Evolutionary conservation across 1,139 yeast genomes (phyloP).

Genomic region (Zygotorulaspora mrakii): DNA sequence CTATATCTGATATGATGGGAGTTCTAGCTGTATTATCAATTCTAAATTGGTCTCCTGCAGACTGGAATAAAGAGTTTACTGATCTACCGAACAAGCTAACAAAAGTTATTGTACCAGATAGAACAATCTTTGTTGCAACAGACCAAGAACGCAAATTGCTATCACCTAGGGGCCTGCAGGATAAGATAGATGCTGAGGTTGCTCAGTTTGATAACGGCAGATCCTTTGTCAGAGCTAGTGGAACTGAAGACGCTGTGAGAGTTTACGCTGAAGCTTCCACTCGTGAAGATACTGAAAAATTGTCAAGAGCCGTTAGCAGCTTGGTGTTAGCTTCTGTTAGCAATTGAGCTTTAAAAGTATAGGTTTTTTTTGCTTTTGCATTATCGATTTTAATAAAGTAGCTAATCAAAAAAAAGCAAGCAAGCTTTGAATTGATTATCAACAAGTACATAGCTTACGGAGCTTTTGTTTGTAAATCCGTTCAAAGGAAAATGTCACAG

Average conservation of each 20-base stretch:
- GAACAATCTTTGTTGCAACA: conserved; percentile 74
- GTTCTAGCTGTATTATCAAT: conserved; percentile 64
- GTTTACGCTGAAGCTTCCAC: conserved; percentile 87
- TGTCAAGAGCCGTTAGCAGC: conserved; percentile 51
- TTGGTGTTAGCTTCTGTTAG: conserved; percentile 36
- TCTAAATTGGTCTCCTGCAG: conserved; percentile 53
- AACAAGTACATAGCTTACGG: too few species aligned
- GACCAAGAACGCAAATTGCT: conserved; percentile 83
- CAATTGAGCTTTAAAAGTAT: neutral
- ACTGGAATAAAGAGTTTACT: conserved; percentile 74
- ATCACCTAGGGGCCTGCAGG: conserved; percentile 76
- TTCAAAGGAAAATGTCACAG: too few species aligned
- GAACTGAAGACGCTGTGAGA: conserved; percentile 96
- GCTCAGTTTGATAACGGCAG: conserved; percentile 60
- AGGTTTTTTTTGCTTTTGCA: too few species aligned
- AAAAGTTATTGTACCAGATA: conserved; percentile 79
- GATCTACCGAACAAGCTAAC: conserved; percentile 84
- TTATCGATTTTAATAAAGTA: too few species aligned
- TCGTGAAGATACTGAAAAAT: conserved; percentile 47
- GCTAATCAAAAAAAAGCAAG: too few species aligned
- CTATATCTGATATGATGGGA: conserved; percentile 80
- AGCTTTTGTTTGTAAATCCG: too few species aligned
- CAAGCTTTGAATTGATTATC: too few species aligned
- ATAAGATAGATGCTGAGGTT: conserved; percentile 63
- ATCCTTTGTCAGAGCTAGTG: conserved; percentile 94